phyloP scores from a whole-genome alignment of 1,284 basidiomycete species.

The Microbotryum intermedium region DNA sequence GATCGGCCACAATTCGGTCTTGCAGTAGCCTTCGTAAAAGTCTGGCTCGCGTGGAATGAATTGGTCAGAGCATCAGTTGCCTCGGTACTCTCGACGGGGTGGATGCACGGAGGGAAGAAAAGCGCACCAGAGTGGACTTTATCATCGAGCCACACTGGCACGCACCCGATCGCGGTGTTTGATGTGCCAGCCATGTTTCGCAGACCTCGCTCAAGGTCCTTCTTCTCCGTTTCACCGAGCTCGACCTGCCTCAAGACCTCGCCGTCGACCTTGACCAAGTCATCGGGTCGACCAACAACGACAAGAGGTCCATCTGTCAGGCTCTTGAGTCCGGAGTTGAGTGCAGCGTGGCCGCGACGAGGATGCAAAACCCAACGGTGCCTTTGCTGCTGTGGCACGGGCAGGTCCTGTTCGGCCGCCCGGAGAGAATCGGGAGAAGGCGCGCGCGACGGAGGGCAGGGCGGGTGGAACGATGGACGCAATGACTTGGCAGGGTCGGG shows the following conservation, averaged over 20 bases:
- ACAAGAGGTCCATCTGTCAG: slow-evolving; percentile 75
- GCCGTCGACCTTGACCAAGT: slow-evolving; percentile 50
- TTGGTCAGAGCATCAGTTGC: background rate
- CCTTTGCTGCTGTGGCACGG: slow-evolving; percentile 5
- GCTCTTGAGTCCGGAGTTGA: slow-evolving; percentile 86
- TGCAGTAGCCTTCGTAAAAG: slow-evolving; percentile 71
- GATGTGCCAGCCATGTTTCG: slow-evolving; percentile 16
- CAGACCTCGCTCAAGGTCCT: slow-evolving; percentile 27
- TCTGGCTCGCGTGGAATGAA: slow-evolving; percentile 16
- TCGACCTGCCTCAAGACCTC: slow-evolving; percentile 35
- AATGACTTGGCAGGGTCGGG: slow-evolving; percentile 21
- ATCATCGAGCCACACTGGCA: slow-evolving; percentile 30
- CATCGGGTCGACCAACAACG: slow-evolving; percentile 89
- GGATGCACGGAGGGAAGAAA: background rate
- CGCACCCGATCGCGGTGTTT: slow-evolving; percentile 26
- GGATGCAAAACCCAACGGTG: slow-evolving; percentile 64
- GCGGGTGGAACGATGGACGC: slow-evolving; percentile 22
- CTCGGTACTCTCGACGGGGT: too few relatives aligned
- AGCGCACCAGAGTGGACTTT: slow-evolving; percentile 20
- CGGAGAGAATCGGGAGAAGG: slow-evolving; percentile 12
- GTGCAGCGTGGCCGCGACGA: slow-evolving; percentile 84
- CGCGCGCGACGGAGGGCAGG: slow-evolving; percentile 22
- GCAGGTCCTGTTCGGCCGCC: background rate
- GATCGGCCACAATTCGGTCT: slow-evolving; percentile 76
- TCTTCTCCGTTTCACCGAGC: slow-evolving; percentile 19